Conservation (phyloP, 352 stramenopile genomes). For the Peronospora belbahrii region DNA sequence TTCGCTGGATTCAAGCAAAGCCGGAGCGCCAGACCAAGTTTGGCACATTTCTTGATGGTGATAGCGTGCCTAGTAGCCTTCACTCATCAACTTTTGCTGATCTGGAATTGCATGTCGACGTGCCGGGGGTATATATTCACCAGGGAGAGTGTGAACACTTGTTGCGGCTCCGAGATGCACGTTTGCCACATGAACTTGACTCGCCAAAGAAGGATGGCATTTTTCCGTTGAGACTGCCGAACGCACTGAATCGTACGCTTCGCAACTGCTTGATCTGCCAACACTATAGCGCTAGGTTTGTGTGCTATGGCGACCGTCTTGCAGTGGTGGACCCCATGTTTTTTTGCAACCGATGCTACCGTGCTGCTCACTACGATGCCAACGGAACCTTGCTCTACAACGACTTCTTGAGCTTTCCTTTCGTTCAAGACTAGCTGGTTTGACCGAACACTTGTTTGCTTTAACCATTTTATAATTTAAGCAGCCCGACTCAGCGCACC, state of each 20-base stretch:
- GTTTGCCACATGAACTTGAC: slow-evolving; percentile 49
- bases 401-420: slow-evolving; percentile 69
- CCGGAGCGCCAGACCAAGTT: slow-evolving; percentile 29
- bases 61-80: slow-evolving; percentile 15
- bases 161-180: slow-evolving; percentile 51
- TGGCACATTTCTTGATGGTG: slow-evolving; percentile 2
- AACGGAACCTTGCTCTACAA: slow-evolving; percentile 49
- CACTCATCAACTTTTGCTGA: slow-evolving; percentile 46
- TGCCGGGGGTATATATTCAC: slow-evolving; percentile 62
- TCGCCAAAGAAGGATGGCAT: slow-evolving; percentile 18
- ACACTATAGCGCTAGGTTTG: slow-evolving; percentile 69
- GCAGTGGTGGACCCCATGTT: slow-evolving; percentile 66
- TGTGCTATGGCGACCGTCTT: slow-evolving; percentile 71
- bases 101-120: slow-evolving; percentile 44
- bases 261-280: slow-evolving; percentile 68
- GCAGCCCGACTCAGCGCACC: slow-evolving; percentile 5
- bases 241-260: slow-evolving; percentile 34
- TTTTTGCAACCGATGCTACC: slow-evolving; percentile 70
- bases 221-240: slow-evolving; percentile 63
- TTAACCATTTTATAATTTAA: slow-evolving; percentile 20
- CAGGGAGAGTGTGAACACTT: slow-evolving; percentile 75
- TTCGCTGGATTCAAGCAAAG: slow-evolving; percentile 43
- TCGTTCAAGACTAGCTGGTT: slow-evolving; percentile 48
- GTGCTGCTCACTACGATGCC: slow-evolving; percentile 47
- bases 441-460: background rate